Conservation (phyloP, 2,329 filamentous ascomycete genomes). For the Phoma sp. region DNA sequence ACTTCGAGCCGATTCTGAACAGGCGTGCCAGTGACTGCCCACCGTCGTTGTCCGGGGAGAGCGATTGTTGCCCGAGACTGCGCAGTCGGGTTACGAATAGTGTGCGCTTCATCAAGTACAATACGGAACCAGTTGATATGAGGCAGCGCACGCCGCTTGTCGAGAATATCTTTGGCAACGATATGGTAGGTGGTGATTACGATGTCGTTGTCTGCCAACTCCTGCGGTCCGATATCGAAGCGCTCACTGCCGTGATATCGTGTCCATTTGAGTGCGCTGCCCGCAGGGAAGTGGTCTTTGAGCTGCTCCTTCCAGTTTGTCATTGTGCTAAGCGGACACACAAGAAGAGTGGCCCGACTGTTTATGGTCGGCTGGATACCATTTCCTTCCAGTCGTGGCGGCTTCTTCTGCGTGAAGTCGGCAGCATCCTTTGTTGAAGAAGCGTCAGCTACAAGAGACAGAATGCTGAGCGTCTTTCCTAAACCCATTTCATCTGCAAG, state of each 20-base stretch:
- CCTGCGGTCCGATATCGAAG: slow-evolving; percentile 63
- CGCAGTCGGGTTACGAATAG: slow-evolving; percentile 85
- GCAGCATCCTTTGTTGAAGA: slow-evolving; percentile 65
- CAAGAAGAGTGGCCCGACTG: slow-evolving; percentile 78
- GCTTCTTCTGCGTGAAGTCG: slow-evolving; percentile 64
- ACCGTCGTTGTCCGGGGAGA: slow-evolving; percentile 79
- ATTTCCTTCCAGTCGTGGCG: slow-evolving; percentile 36
- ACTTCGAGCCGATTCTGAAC: slow-evolving; percentile 84
- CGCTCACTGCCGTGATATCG: slow-evolving; percentile 86
- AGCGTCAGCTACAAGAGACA: slow-evolving; percentile 72
- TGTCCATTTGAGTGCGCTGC: slow-evolving; percentile 67
- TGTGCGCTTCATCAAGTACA: slow-evolving; percentile 92
- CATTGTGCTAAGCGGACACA: slow-evolving; percentile 89
- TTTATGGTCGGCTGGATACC: slow-evolving; percentile 59
- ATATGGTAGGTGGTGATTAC: slow-evolving; percentile 94
- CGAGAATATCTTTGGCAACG: slow-evolving; percentile 73
- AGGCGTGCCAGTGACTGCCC: slow-evolving; percentile 97
- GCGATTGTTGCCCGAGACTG: slow-evolving; percentile 85
- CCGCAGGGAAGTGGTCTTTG: slow-evolving; percentile 73
- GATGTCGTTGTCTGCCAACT: slow-evolving; percentile 76
- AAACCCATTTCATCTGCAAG: slow-evolving; percentile 60
- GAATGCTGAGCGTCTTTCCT: slow-evolving; percentile 71
- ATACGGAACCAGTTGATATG: slow-evolving; percentile 92
- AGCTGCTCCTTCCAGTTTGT: slow-evolving; percentile 96
- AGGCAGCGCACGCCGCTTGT: slow-evolving; percentile 70